Base-by-base conservation (phyloP, 768 basidiomycete genomes). In the Myochromella boudieri region DNA sequence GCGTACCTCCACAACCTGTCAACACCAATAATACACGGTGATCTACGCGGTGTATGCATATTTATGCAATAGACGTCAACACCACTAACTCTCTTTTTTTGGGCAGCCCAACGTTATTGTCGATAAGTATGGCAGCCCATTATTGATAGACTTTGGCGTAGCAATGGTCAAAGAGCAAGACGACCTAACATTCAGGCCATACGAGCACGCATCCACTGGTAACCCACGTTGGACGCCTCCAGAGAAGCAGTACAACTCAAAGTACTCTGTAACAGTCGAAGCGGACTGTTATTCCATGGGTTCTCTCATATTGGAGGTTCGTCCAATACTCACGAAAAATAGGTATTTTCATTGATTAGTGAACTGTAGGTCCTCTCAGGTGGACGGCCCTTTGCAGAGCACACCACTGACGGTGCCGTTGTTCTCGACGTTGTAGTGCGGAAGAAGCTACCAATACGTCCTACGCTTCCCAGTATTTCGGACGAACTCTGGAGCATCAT, bases 241-340 rank as follows among this genome's bases (percentile, higher is more conserved):
- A 4, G 56, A 57, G 38, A 51, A 40, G 25, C n/a, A 54, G 18
- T 18, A 17, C 15, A 14, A 33, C 6, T 18, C 28, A 10, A 42
- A 42, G 24, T 52, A 17, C 28, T 46, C 50, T 6, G 25, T 57
- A 3, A 54, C 46, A 2, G 31, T 49, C 20, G 49, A 41, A 21
- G 36, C 51, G 5, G 56, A 57, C 45, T 26, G 37, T 1, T 57
- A 44, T 26, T 54, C 56, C 6, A 54, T 54, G 15, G 56, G 34
- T 17, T 53, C 43, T n/a, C 33, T 53, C 2, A 36, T 44, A 21
- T 27, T 57, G 6, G 55, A 57, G 55, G 55, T 54, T n/a, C n/a
- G n/a, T n/a, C n/a, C n/a, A n/a, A n/a, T n/a, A n/a, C n/a, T n/a
- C n/a, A n/a, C n/a, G n/a, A n/a, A n/a, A n/a, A n/a, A n/a, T n/a